phyloP scores from a whole-genome alignment of 305 asterid species.

The Fraxinus sp. region DNA sequence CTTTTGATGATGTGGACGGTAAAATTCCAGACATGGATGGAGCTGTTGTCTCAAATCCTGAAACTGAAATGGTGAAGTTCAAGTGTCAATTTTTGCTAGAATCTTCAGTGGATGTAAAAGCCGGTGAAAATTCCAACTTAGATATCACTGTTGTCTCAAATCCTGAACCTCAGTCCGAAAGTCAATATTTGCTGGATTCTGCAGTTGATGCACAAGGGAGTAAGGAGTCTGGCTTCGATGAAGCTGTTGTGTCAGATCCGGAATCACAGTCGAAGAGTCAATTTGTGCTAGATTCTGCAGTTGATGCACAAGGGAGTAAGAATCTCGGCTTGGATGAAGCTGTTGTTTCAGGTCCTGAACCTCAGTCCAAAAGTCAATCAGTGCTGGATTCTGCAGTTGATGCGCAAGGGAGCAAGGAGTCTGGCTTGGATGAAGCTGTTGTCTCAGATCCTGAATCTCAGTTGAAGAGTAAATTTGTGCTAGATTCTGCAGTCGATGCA shows the following conservation, averaged over 20 bases:
- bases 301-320: constrained; percentile 14
- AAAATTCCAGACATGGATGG: neutral
- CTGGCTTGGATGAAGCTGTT: neutral
- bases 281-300: constrained; percentile 16
- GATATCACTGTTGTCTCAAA: constrained; percentile 1
- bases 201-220: neutral
- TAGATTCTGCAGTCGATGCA: neutral
- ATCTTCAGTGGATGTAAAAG: neutral
- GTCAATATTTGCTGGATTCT: constrained; percentile 9
- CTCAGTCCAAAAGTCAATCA: constrained; percentile 12
- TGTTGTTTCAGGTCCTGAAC: constrained; percentile 16
- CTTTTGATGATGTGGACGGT: constrained; percentile 18
- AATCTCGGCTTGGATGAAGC: constrained; percentile 1
- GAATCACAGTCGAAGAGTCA: neutral
- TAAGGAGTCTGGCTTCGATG: neutral
- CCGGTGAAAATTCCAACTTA: neutral
- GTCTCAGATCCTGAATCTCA: neutral
- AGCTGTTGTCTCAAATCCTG: neutral
- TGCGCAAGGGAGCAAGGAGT: constrained; percentile 7
- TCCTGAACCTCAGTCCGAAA: neutral
- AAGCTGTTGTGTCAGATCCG: neutral
- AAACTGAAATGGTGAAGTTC: neutral
- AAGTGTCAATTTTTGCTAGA: neutral
- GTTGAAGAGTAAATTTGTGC: neutral
- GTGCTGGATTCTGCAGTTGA: constrained; percentile 13